Evolutionary conservation across 2,329 filamentous ascomycete species (phyloP).

Genomic region (Helotiales sp.): DNA sequence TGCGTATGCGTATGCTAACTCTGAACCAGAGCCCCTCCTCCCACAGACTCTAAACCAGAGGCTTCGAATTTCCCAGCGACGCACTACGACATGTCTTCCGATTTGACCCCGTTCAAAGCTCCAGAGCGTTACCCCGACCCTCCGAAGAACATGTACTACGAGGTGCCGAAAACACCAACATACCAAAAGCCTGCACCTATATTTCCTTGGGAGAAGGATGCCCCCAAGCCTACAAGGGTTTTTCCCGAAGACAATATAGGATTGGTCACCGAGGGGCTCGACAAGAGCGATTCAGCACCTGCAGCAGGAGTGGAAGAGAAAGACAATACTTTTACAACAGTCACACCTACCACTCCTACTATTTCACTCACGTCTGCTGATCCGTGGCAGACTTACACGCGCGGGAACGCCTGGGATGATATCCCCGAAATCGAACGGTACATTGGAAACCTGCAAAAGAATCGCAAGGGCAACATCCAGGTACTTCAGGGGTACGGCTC

Average conservation of each 20-base stretch:
- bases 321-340: conserved; percentile 40
- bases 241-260: conserved; percentile 62
- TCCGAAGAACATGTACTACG: conserved; percentile 86
- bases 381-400: conserved; percentile 75
- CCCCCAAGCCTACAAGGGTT: conserved; percentile 65
- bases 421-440: conserved; percentile 87
- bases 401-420: conserved; percentile 91
- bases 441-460: conserved; percentile 75
- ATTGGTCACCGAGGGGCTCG: conserved; percentile 34
- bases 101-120: conserved; percentile 75
- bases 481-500: conserved; percentile 42
- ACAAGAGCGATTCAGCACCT: conserved; percentile 46
- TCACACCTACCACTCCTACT: conserved; percentile 56
- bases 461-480: conserved; percentile 52
- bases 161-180: conserved; percentile 71
- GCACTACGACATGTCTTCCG: conserved; percentile 83
- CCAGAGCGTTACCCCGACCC: conserved; percentile 81
- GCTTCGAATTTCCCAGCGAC: conserved; percentile 80
- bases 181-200: conserved; percentile 68
- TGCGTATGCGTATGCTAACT: not conserved
- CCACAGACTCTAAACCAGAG: conserved; percentile 76
- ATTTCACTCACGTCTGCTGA: conserved; percentile 55
- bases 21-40: conserved; percentile 54
- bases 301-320: conserved; percentile 46
- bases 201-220: conserved; percentile 87